Percentiles rank a stretch among this genome's conserved stretches.
These are phyloP conservation scores for Nakazawaea laoshanensis DNA, from an alignment of 805 yeast genomes.

Conservation along the genomic window DNA sequence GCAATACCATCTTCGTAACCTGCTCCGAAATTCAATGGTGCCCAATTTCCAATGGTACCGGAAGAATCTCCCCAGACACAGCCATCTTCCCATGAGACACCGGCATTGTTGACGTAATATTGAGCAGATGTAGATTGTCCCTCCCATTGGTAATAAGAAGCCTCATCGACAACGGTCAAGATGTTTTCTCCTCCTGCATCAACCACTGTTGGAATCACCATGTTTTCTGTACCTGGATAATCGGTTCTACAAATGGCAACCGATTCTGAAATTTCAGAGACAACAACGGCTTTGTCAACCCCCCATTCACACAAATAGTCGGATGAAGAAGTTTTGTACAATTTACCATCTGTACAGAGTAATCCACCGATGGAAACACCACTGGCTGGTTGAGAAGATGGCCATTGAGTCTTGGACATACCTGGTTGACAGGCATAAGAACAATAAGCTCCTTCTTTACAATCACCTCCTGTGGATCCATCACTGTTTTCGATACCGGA, in stretches of 20 bases:
- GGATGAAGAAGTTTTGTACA: constrained; percentile 49
- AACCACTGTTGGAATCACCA: constrained; percentile 66
- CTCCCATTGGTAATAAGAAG: constrained; percentile 51
- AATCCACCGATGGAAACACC: constrained; percentile 73
- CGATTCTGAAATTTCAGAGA: constrained; percentile 36
- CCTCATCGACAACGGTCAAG: constrained; percentile 53
- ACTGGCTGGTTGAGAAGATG: constrained; percentile 51
- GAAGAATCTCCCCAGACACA: constrained; percentile 63
- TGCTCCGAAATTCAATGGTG: constrained; percentile 72
- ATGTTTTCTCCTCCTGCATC: constrained; percentile 42
- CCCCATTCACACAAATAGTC: constrained; percentile 64
- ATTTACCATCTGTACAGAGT: constrained; percentile 48
- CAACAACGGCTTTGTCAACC: constrained; percentile 42
- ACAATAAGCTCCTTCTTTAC: constrained; percentile 64
- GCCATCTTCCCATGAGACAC: constrained; percentile 60
- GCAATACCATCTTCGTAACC: constrained; percentile 55
- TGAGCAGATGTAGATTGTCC: constrained; percentile 63
- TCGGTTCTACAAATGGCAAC: constrained; percentile 73
- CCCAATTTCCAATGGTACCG: constrained; percentile 69
- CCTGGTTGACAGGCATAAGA: constrained; percentile 76
- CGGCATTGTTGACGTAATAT: constrained; percentile 71
- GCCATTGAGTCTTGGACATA: constrained; percentile 80
- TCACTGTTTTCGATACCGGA: constrained; percentile 54
- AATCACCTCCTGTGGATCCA: constrained; percentile 42
- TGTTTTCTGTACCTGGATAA: constrained; percentile 77